A percentile compares a stretch with the other conserved stretches of the same genome.
Evolutionary conservation across 202 grass and related monocot species (phyloP).

Genomic region (Zizania palustris): DNA sequence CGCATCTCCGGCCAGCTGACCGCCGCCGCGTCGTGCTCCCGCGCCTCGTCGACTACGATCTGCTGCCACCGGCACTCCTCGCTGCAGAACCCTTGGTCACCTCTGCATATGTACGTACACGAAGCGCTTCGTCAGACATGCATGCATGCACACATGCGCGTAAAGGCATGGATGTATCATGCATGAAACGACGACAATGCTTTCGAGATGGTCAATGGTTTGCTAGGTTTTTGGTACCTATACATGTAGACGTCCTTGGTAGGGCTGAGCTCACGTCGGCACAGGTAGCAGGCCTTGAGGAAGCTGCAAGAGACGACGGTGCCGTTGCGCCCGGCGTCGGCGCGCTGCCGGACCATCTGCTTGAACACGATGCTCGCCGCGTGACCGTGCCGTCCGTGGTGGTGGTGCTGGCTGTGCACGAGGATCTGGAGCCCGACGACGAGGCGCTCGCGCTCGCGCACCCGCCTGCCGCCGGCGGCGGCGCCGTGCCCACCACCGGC

Average conservation of each 20-base stretch:
- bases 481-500: neutral
- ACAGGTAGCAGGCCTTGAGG: slow-evolving; percentile 54
- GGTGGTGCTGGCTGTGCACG: slow-evolving; percentile 32
- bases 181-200: neutral
- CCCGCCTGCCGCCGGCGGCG: neutral
- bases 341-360: slow-evolving; percentile 26
- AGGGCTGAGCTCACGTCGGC: slow-evolving; percentile 52
- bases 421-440: slow-evolving; percentile 60
- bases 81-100: slow-evolving; percentile 65
- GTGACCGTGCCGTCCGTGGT: slow-evolving; percentile 22
- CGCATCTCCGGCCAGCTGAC: slow-evolving; percentile 21
- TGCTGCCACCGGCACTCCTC: slow-evolving; percentile 57
- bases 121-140: neutral
- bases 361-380: slow-evolving; percentile 42
- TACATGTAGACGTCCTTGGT: slow-evolving; percentile 67
- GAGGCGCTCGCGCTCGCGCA: slow-evolving; percentile 40
- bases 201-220: neutral
- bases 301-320: slow-evolving; percentile 38
- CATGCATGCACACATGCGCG: too few relatives aligned
- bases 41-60: slow-evolving; percentile 54
- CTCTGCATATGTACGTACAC: slow-evolving; percentile 28
- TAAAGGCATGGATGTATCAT: neutral
- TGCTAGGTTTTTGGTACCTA: slow-evolving; percentile 36
- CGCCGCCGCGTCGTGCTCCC: slow-evolving; percentile 10
- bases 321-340: neutral